phyloP scores from a whole-genome alignment of 2,329 filamentous ascomycete species.

The Microcyclospora tardicrescens region DNA sequence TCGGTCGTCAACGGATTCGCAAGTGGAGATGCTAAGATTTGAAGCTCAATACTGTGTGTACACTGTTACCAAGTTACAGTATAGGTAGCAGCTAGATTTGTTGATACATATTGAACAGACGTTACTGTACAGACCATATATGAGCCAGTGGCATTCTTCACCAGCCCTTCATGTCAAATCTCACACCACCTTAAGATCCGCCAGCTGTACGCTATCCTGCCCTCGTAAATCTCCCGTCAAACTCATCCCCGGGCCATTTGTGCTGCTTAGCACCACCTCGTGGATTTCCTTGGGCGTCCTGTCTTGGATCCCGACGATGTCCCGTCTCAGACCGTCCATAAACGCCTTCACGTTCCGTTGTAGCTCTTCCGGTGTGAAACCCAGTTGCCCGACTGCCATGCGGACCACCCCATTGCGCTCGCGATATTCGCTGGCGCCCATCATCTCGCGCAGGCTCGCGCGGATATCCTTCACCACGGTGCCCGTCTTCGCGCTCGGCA shows the following conservation, averaged over 20 bases:
- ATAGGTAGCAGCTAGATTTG: no score
- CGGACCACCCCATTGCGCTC: slow-evolving; percentile 75
- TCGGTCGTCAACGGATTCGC: slow-evolving; percentile 69
- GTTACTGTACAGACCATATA: no score
- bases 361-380: slow-evolving; percentile 76
- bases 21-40: slow-evolving; percentile 36
- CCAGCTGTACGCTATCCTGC: slow-evolving; percentile 25
- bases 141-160: no score
- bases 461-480: slow-evolving; percentile 76
- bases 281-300: slow-evolving; percentile 59
- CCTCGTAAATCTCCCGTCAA: slow-evolving; percentile 66
- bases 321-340: slow-evolving; percentile 62
- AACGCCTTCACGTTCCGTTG: slow-evolving; percentile 71
- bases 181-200: no score
- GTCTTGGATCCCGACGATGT: slow-evolving; percentile 54
- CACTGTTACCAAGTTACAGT: no score
- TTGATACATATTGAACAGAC: no score
- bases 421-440: slow-evolving; percentile 74
- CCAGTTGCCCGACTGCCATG: slow-evolving; percentile 82
- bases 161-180: no score
- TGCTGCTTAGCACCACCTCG: slow-evolving; percentile 71
- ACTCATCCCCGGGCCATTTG: slow-evolving; percentile 73
- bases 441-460: slow-evolving; percentile 63
- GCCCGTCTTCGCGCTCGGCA: slow-evolving; percentile 79
- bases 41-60: slow-evolving; percentile 1